Conservation (phyloP, 2,329 filamentous ascomycete species). For the Scedosporium boydii region DNA sequence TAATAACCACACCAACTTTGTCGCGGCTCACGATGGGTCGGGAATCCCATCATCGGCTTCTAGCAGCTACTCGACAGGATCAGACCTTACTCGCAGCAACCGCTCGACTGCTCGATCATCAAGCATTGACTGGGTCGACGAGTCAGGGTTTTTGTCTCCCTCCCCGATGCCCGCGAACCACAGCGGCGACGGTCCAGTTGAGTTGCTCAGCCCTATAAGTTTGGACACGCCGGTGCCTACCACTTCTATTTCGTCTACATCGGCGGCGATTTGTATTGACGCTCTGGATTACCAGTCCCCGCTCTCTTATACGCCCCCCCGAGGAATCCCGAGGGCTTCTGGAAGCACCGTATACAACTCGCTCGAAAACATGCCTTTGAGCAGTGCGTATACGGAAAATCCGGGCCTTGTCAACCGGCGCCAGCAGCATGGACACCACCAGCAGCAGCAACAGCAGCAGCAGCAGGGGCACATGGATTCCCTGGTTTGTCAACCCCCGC, state of each 20-base stretch:
- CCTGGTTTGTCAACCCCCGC: not conserved
- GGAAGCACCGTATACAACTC: not conserved
- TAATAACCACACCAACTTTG: not conserved
- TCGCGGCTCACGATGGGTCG: not conserved
- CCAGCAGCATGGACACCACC: not conserved
- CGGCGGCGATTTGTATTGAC: not conserved
- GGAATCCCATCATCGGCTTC: conserved; percentile 4
- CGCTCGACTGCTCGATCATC: not conserved
- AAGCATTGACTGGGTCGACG: conserved; percentile 4
- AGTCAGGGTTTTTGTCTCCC: not conserved
- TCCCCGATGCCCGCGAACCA: not conserved
- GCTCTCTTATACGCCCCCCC: not conserved
- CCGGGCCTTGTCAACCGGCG: not conserved
- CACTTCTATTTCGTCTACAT: not conserved
- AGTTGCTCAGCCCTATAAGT: not conserved
- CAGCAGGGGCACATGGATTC: not conserved
- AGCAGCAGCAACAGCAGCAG: no score
- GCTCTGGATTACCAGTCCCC: not conserved
- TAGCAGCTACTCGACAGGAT: conserved; percentile 3
- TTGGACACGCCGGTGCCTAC: not conserved
- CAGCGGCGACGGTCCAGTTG: not conserved
- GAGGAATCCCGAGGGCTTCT: not conserved
- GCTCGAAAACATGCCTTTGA: not conserved
- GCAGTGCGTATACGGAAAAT: not conserved
- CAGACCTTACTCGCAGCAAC: conserved; percentile 1